phyloP scores from a whole-genome alignment of 2,329 filamentous ascomycete genomes.

The Gaeumannomyces tritici region DNA sequence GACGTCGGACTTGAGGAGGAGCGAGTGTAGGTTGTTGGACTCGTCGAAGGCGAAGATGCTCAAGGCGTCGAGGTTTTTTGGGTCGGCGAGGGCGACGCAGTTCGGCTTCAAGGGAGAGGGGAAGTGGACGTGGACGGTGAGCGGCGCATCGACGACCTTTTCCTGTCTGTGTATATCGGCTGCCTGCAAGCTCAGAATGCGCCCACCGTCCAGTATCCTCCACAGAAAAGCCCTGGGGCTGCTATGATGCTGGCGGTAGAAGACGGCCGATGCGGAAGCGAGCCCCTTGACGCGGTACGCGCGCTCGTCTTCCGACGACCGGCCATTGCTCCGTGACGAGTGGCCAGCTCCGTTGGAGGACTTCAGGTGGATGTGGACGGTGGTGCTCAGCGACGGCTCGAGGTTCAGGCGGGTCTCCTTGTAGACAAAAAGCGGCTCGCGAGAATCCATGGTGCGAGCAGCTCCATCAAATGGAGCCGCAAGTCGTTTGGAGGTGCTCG shows the following conservation, averaged over 20 bases:
- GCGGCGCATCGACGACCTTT: constrained; percentile 57
- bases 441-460: constrained; percentile 51
- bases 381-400: constrained; percentile 60
- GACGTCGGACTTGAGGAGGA: constrained; percentile 74
- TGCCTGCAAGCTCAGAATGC: constrained; percentile 70
- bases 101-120: constrained; percentile 61
- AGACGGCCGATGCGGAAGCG: constrained; percentile 71
- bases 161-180: constrained; percentile 68
- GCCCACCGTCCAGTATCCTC: constrained; percentile 75
- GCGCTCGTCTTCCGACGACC: constrained; percentile 54
- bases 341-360: constrained; percentile 28
- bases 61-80: constrained; percentile 66
- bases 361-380: constrained; percentile 61
- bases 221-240: constrained; percentile 83
- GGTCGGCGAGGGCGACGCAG: constrained; percentile 76
- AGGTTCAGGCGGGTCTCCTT: constrained; percentile 82
- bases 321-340: constrained; percentile 23
- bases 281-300: constrained; percentile 64
- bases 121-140: constrained; percentile 73
- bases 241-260: constrained; percentile 66
- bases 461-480: constrained; percentile 37
- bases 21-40: constrained; percentile 70
- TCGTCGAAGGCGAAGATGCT: constrained; percentile 73
- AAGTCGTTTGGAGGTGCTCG: background rate
- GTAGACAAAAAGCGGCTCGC: constrained; percentile 59